Evolutionary conservation across 768 basidiomycete genomes (phyloP).

Genomic region (Russula earlei): DNA sequence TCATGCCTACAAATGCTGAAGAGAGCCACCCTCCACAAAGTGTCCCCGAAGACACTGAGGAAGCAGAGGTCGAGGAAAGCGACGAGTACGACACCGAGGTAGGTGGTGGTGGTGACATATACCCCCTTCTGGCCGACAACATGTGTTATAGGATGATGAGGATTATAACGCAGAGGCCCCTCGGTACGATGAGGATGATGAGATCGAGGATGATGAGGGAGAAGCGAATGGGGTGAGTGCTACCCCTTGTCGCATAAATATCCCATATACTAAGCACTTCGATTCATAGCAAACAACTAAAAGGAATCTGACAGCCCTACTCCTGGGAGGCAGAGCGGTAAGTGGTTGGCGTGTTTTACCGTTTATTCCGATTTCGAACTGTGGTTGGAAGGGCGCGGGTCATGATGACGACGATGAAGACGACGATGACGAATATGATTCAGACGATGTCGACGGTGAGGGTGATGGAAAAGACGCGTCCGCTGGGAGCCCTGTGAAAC

Average conservation of each 20-base stretch:
- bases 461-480: not conserved
- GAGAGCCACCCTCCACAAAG: not conserved
- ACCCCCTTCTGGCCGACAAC: not conserved
- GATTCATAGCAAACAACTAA: not conserved
- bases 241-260: not conserved
- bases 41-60: not conserved
- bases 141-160: conserved; percentile 1
- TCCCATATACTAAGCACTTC: not conserved
- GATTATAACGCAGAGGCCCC: not conserved
- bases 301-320: conserved; percentile 4
- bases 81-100: conserved; percentile 14
- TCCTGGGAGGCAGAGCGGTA: not conserved
- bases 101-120: not conserved
- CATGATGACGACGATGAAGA: not conserved
- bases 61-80: conserved; percentile 9
- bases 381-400: not conserved
- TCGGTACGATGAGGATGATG: not conserved
- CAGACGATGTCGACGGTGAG: not conserved
- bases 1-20: conserved; percentile 5
- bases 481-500: conserved; percentile 1
- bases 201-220: not conserved
- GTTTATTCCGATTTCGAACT: not conserved
- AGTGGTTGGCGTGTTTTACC: not conserved
- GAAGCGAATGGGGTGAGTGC: conserved; percentile 11
- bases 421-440: not conserved